Evolutionary conservation across 228 moss, liverwort and hornwort genomes (phyloP).

Genomic region (Sphagnum fallax): DNA sequence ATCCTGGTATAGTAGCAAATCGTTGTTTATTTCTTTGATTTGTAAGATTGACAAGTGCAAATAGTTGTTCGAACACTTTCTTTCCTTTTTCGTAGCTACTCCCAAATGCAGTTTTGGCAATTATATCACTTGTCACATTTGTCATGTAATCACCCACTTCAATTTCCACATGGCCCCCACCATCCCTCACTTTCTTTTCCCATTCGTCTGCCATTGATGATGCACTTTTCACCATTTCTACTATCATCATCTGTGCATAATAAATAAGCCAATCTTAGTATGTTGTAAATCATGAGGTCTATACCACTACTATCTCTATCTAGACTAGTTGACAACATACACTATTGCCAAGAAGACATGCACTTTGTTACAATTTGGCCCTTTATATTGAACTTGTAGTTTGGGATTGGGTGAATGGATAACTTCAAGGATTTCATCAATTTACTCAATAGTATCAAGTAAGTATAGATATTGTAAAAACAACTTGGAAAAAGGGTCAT

Average conservation of each 20-base stretch:
- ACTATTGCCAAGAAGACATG: too few species aligned
- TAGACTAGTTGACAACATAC: too few species aligned
- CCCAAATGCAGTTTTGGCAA: conserved; percentile 23
- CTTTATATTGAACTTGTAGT: background rate
- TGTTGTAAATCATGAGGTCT: background rate
- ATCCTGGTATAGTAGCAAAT: conserved; percentile 4
- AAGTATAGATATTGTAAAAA: background rate
- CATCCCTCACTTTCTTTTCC: conserved; percentile 1
- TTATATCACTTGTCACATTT: conserved; percentile 15
- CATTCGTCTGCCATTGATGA: conserved; percentile 2
- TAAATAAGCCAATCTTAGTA: background rate
- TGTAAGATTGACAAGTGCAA: conserved; percentile 5
- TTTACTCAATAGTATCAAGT: background rate
- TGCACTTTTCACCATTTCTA: conserved; percentile 6
- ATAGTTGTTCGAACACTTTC: conserved; percentile 9
- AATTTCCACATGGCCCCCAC: conserved; percentile 9
- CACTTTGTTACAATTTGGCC: background rate
- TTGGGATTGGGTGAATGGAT: background rate
- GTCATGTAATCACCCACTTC: conserved; percentile 11
- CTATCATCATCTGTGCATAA: conserved; percentile 6
- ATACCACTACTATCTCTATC: too few species aligned
- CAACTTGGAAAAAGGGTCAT: background rate
- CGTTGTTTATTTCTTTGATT: conserved; percentile 1
- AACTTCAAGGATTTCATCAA: conserved; percentile 3
- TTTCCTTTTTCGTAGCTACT: conserved; percentile 18